These are phyloP conservation scores for Penicillium crustosum DNA, from an alignment of 2,329 filamentous ascomycete species.

Conservation along the genomic window DNA sequence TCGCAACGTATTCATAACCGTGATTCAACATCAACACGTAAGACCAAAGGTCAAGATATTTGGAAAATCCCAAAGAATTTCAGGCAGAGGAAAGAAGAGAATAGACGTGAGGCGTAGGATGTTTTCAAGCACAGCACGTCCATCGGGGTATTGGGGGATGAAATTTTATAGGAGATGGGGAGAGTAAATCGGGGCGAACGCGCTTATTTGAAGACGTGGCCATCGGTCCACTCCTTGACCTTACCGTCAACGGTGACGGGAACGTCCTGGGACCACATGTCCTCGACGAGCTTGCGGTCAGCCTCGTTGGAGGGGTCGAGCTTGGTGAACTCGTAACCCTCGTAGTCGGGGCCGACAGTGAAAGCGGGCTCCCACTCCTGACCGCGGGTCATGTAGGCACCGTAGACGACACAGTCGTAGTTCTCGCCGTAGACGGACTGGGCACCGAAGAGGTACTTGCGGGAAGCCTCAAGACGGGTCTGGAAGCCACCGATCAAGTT, in stretches of 20 bases:
- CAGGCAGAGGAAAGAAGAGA: conserved; percentile 10
- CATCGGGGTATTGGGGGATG: conserved; percentile 24
- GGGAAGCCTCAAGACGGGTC: conserved; percentile 90
- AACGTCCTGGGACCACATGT: conserved; percentile 91
- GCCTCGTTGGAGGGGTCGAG: conserved; percentile 84
- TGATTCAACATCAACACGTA: conserved; percentile 29
- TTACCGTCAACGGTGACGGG: conserved; percentile 78
- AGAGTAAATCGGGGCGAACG: conserved; percentile 14
- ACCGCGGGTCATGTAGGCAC: conserved; percentile 92
- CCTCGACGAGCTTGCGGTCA: conserved; percentile 81
- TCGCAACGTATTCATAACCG: conserved; percentile 29
- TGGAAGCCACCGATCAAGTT: conserved; percentile 99
- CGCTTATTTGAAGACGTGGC: conserved; percentile 98
- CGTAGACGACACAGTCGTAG: conserved; percentile 88
- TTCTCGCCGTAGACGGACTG: conserved; percentile 83
- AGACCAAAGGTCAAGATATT: conserved; percentile 17
- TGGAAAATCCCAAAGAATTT: conserved; percentile 14
- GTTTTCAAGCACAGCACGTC: conserved; percentile 9
- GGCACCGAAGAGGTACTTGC: conserved; percentile 96
- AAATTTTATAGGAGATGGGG: conserved; percentile 15
- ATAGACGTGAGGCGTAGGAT: conserved; percentile 7
- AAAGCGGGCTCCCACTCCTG: conserved; percentile 76
- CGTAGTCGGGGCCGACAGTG: conserved; percentile 93
- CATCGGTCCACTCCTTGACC: conserved; percentile 82
- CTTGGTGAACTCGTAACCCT: conserved; percentile 96